Evolutionary conservation across 148 eudicot species (phyloP), one percentile per base, ranked within the genome.

Genomic region (Talinum fruticosum): DNA sequence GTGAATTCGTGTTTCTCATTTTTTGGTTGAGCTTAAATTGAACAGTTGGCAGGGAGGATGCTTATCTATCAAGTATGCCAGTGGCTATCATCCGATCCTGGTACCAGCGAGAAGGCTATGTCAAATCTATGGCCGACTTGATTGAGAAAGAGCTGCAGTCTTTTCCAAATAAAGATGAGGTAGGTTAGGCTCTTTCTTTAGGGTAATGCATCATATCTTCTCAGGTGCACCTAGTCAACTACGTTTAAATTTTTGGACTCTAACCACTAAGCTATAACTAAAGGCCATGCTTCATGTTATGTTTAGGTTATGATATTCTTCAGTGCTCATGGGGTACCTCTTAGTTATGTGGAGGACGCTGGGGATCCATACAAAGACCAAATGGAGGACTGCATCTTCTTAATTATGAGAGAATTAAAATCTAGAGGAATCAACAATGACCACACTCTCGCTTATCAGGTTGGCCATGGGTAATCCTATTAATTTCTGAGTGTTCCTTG

Each of bases 271-370:
- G 8, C 0, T 68, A 47, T 6, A 57, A 74, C 81, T 76, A 32
- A 69, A 78, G 41, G 73, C 34, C 59, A 3, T 75, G 71, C 23
- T 81, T 76, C 30, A 51, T 78, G 28, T 78, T 54, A 76, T 75
- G 35, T 28, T 76, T 62, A 96, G 99, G 97, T 86, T 66, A 93
- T 93, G 99, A 90, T 96, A 78, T 96, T 96, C 90, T 96, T 93
- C 81, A 96, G 99, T 70, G 99, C 99, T 73, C 99, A 96, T 84
- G 99, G 99, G 71, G 99, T 96, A 77, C 99, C 99, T 33, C 95
- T 91, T 38, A 93, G 95, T 77, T 96, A 96, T 81, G 95, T 96
- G 73, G 95, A 93, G 87, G 81, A 91, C 54, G 98, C 98, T 6
- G 98, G 98, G 71, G 99, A 96, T 85, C 99, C 99, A 37, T 96